Percentiles rank a stretch among this genome's conserved stretches.
Conservation (phyloP, 2,329 filamentous ascomycete genomes). For the Pseudopithomyces chartarum region DNA sequence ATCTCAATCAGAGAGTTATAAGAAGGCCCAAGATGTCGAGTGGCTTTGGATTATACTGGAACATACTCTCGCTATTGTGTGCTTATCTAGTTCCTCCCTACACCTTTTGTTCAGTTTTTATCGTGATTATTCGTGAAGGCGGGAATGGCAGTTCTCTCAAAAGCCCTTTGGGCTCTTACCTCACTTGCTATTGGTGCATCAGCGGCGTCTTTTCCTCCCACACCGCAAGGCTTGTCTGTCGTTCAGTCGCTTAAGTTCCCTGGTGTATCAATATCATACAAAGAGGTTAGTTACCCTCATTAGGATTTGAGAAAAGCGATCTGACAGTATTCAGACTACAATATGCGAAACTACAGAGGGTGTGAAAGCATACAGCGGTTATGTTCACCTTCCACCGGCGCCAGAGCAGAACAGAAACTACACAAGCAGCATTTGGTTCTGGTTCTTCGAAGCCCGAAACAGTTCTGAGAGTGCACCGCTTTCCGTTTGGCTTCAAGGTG, state of each 20-base stretch:
- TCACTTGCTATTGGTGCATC: not conserved
- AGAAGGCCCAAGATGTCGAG: not conserved
- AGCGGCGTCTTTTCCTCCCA: slow-evolving; percentile 18
- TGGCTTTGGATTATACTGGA: not conserved
- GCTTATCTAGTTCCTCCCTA: not conserved
- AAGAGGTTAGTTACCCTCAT: slow-evolving; percentile 33
- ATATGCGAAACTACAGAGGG: slow-evolving; percentile 61
- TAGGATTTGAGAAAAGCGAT: not conserved
- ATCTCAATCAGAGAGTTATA: not conserved
- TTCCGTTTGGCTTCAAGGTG: slow-evolving; percentile 63
- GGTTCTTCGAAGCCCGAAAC: slow-evolving; percentile 64
- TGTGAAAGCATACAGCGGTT: slow-evolving; percentile 62
- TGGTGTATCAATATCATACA: slow-evolving; percentile 41
- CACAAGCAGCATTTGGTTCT: slow-evolving; percentile 63
- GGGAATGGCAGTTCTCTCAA: not conserved
- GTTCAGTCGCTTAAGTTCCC: slow-evolving; percentile 15
- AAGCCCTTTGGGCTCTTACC: not conserved
- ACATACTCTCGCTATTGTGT: not conserved
- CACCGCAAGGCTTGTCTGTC: slow-evolving; percentile 11
- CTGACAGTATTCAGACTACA: slow-evolving; percentile 16
- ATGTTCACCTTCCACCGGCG: slow-evolving; percentile 58
- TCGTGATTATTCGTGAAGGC: not conserved
- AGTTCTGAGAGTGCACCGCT: slow-evolving; percentile 59
- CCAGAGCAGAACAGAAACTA: slow-evolving; percentile 48
- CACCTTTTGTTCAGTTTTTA: not conserved